Base-by-base conservation (phyloP, 352 stramenopile species). In the Pythium volutum region DNA sequence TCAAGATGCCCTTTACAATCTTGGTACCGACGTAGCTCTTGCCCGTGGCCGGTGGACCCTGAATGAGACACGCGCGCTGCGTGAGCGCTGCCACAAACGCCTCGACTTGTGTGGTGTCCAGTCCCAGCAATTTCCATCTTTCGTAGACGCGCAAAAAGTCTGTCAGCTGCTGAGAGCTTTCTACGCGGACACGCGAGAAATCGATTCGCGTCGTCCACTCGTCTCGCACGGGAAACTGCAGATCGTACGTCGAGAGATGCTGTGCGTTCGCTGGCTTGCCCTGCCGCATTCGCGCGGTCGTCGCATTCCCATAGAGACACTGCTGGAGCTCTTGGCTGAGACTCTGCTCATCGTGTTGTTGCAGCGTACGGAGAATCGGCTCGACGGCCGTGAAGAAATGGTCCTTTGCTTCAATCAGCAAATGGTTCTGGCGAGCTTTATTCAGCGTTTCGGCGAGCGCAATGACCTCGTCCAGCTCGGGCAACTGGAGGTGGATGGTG, bases 21-120 rank as follows among this genome's bases (percentile, higher is more conserved):
- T 92, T 73, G 1, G 70, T 77, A 15, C 88, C 88, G 50, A 96
- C 85, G 55, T 90, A 95, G 26, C 79, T 93, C 54, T 97, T 97
- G 33, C 87, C 87, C 45, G 73, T 92, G 48, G 83, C 78, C 52
- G 79, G 73, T 14, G 89, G 83, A 12, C 88, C 88, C 75, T 97
- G 87, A 48, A 95, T 89, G 15, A 91, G 77, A 27, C 77, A 77
- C 18, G 93, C 81, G 41, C 75, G 65, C 33, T 76, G 87, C n/a
- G 76, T 86, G 31, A 97, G 66, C 7, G 78, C 79, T 23, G 80
- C 67, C 23, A 87, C 77, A 55, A 89, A 77, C 18, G 73, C 72
- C 45, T 90, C 75, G 8, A 85, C 71, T 53, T 89, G 75, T 4
- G 87, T 83, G 12, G 54, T 52, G 42, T 89, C 77, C 18, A 89